Base-by-base conservation (phyloP, 2,329 filamentous ascomycete genomes). In the Penicillium sp. region DNA sequence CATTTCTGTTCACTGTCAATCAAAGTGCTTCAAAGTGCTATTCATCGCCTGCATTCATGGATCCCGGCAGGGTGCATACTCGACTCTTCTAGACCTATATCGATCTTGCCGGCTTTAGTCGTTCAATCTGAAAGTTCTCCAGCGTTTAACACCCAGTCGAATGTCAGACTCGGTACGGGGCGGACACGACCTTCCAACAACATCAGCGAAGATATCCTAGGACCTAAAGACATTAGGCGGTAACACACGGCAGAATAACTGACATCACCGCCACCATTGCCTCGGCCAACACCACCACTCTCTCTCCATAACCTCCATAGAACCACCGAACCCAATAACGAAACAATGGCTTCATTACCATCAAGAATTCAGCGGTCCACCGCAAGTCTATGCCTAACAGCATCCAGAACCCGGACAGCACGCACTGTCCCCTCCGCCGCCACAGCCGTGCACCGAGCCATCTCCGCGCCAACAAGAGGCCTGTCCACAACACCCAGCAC, bases 251-350 rank as follows among this genome's bases (percentile, higher is more conserved):
- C 54, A 60, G 30, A 46, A 35, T n/a, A n/a, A 43, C 43, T 61
- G 56, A 61, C 59, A 60, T 61, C 54, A 60, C 57, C 25, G 28
- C 49, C 10, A 13, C 22, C 22, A 14, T 14, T n/a, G 7, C 25
- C 25, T 12, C 22, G 22, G 22, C 36, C 35, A 35, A 28, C 27
- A 49, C 10, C 16, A 8, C n/a, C 29, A 38, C 18, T 35, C 28
- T 37, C 37, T n/a, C 34, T 36, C 33, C 18, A 28, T 27, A 29
- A 46, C 43, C 18, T 34, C 41, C 35, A 18, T n/a, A 46, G n/a
- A 27, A 28, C 16, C 28, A 34, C 38, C 5, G 19, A 45, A 34
- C 13, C 28, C 16, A 45, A 16, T 34, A 45, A 10, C 27, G 6
- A 39, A n/a, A 54, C 31, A 35, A 60, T 61, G 59, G 46, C 50